Conservation (phyloP, 1,139 yeast species). For the Yamadazyma songkhlaensis region DNA sequence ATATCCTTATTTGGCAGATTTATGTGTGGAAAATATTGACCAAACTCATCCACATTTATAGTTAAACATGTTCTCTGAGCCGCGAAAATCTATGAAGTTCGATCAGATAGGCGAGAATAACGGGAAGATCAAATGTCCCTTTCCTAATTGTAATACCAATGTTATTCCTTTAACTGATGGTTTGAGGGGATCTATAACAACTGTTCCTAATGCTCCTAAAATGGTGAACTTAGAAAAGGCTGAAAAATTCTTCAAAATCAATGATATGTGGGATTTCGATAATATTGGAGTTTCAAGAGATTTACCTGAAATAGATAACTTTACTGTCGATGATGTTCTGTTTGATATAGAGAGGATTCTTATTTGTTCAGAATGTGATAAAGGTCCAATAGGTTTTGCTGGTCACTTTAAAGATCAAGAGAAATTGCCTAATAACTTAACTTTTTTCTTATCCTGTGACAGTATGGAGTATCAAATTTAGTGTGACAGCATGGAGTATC, state of each 20-base stretch:
- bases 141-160: constrained; percentile 32
- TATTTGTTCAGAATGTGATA: constrained; percentile 72
- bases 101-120: constrained; percentile 6
- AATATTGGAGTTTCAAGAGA: constrained; percentile 70
- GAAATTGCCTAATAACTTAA: constrained; percentile 34
- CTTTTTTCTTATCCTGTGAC: constrained; percentile 41
- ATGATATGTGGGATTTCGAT: constrained; percentile 74
- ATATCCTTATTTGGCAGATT: constrained; percentile 44
- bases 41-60: constrained; percentile 5
- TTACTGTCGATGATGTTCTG: constrained; percentile 14
- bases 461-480: constrained; percentile 35
- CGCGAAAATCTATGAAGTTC: constrained; percentile 8
- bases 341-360: constrained; percentile 48
- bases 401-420: constrained; percentile 33
- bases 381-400: constrained; percentile 72
- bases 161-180: constrained; percentile 26
- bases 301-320: constrained; percentile 17
- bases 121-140: constrained; percentile 27
- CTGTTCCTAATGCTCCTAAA: constrained; percentile 26
- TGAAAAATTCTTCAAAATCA: constrained; percentile 34
- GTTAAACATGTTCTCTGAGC: not conserved
- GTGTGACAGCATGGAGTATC: not conserved
- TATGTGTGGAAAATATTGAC: constrained; percentile 24
- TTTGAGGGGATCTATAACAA: constrained; percentile 12
- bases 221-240: constrained; percentile 23